Base-by-base conservation (phyloP, 2,329 filamentous ascomycete genomes). In the Diaporthe ampelina region DNA sequence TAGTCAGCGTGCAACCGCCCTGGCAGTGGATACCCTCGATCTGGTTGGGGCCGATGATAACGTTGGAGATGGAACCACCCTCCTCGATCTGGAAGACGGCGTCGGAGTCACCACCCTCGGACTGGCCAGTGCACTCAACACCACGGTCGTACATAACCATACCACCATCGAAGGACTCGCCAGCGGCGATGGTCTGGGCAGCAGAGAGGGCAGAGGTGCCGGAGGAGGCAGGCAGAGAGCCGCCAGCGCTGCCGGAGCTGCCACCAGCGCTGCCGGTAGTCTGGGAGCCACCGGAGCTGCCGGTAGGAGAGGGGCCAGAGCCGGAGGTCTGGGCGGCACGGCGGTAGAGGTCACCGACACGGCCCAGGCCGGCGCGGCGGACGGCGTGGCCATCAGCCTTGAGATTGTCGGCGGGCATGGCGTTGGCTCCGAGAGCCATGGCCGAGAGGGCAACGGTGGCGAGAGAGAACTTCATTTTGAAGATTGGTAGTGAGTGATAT, bases 31-130 rank as follows among this genome's bases (percentile, higher is more conserved):
- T 82, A 73, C 84, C 87, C 78, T 87, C 87, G 67, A 84, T 83
- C 75, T 87, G 82, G 76, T 86, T 84, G 19, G 84, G 82, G 19
- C 88, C 87, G 70, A 89, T 87, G 77, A 89, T 87, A 77, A 86
- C 86, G 78, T 89, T 88, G 77, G 82, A 85, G 24, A 89, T 81
- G 29, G 84, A 86, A n/a, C 84, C 87, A 52, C 87, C 87, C 58
- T 85, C 81, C 78, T 85, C 82, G 69, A 90, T 81, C 72, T 86
- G 81, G 84, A 89, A 89, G 75, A 89, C 86, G 37, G 87, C 86
- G 76, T 86, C 81, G 35, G 76, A 74, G 24, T 81, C 80, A 24
- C 80, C 80, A 29, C 75, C 76, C 70, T 78, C 76, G 0, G 11
- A 32, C 56, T 78, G 77, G 24, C 68, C 77, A 24, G 65, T 68